These are phyloP conservation scores for Microcyclospora pomicola DNA, from an alignment of 2,329 filamentous ascomycete species.

Conservation along the genomic window DNA sequence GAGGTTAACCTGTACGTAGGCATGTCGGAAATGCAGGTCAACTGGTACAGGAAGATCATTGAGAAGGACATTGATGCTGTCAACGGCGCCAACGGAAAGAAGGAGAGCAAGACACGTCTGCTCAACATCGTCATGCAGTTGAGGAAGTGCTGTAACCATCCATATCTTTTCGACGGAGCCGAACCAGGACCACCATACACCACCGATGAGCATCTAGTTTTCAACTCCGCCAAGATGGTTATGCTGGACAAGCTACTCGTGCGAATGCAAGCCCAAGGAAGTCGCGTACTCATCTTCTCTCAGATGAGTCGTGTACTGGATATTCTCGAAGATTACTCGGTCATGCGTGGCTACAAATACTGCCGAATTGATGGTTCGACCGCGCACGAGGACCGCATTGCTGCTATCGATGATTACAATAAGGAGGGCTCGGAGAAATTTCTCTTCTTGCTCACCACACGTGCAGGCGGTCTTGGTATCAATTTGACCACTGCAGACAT, in stretches of 20 bases:
- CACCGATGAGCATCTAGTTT: conserved; percentile 87
- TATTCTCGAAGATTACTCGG: conserved; percentile 95
- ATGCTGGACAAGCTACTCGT: conserved; percentile 85
- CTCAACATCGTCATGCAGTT: conserved; percentile 99
- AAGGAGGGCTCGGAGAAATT: conserved; percentile 92
- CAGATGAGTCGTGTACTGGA: conserved; percentile 97
- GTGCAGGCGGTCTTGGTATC: conserved; percentile 91
- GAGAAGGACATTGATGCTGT: conserved; percentile 99
- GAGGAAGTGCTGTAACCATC: conserved; percentile 96
- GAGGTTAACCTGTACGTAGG: conserved; percentile 94
- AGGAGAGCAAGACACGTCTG: conserved; percentile 91
- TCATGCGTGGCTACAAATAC: conserved; percentile 89
- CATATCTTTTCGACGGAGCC: conserved; percentile 93
- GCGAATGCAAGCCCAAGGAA: conserved; percentile 73
- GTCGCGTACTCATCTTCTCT: conserved; percentile 94
- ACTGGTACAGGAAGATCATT: conserved; percentile 97
- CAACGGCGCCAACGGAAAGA: conserved; percentile 89
- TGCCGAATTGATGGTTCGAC: conserved; percentile 95
- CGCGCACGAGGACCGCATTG: conserved; percentile 92
- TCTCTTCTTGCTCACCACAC: conserved; percentile 85
- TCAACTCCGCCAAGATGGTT: conserved; percentile 93
- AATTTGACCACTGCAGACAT: conserved; percentile 93
- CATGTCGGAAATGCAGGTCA: conserved; percentile 98
- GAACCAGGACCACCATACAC: conserved; percentile 96
- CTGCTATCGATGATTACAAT: conserved; percentile 97